Base-by-base conservation (phyloP, 1,284 basidiomycete genomes). In the Trametes pubescens region DNA sequence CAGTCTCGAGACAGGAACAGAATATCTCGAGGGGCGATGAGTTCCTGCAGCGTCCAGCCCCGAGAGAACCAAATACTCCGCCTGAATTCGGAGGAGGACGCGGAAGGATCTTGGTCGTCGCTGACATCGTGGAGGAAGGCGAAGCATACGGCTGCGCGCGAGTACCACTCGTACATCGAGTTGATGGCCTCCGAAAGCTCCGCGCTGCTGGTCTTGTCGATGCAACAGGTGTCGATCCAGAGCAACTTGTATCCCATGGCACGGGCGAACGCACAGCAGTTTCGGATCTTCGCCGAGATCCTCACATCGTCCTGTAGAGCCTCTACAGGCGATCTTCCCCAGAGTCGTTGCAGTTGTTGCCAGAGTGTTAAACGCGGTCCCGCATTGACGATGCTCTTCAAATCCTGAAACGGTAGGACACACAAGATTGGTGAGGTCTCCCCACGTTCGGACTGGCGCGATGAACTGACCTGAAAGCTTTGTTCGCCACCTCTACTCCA, bases 201-300 rank as follows among this genome's bases (percentile, higher is more conserved):
- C 2, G 40, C 40, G 40, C 40, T 43, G 40, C 40, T 43, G 3
- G 40, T 43, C 40, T 43, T 43, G 40, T 43, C 40, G 40, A 43
- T 43, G 16, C 64, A 65, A 38, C 59, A 65, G 5, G 64, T 46
- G 56, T 65, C 60, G 22, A 56, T 44, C 62, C 62, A 64, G 46
- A 46, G 53, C 18, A 18, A 48, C 18, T 29, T 38, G 48, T 60
- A 60, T 6, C 62, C 62, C 21, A 52, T 26, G 13, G 8, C 2
- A 1, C 48, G 29, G 4, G 62, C 62, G 21, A 64, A 10, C n/a
- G 29, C 46, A 35, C 57, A 59, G 53, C 44, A 64, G 11, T 46
- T 18, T 16, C 53, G 48, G 47, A 60, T 48, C 21, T 64, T 59
- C 9, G 38, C 40, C 5, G 57, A 63, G 44, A 59, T 35, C 34